Conservation (phyloP, 2,329 filamentous ascomycete species). For the Microsporum audouinii region DNA sequence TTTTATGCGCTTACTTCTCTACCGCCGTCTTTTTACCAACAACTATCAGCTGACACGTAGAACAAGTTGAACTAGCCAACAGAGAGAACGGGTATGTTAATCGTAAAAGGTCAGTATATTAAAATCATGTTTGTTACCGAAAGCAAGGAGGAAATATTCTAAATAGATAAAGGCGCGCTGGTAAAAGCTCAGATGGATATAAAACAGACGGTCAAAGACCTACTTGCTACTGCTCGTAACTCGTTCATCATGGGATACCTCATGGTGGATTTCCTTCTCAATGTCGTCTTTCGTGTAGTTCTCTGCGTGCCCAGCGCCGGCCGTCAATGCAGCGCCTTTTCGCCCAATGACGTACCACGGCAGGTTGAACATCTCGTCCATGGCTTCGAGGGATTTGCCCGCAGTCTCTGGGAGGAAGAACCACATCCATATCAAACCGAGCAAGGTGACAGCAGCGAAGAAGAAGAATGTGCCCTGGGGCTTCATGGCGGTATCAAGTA, state of each 20-base stretch:
- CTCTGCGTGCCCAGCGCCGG: conserved; percentile 4
- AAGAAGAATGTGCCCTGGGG: conserved; percentile 62
- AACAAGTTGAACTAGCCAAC: too few relatives aligned
- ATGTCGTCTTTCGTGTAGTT: neutral
- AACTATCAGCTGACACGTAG: too few relatives aligned
- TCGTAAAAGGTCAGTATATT: too few relatives aligned
- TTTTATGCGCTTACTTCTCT: too few relatives aligned
- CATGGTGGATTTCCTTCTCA: neutral
- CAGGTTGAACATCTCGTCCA: conserved; percentile 14
- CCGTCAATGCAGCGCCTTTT: conserved; percentile 13
- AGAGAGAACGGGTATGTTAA: too few relatives aligned
- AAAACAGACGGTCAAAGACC: neutral
- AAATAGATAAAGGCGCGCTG: too few relatives aligned
- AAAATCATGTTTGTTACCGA: too few relatives aligned
- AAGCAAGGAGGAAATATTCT: too few relatives aligned
- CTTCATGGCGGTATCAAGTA: conserved; percentile 40
- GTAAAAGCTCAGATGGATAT: neutral
- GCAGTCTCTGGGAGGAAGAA: conserved; percentile 60
- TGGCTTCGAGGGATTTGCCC: conserved; percentile 35
- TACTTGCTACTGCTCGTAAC: neutral
- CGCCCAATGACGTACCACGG: conserved; percentile 15
- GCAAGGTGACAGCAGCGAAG: conserved; percentile 55
- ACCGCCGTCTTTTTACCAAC: too few relatives aligned
- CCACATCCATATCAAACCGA: conserved; percentile 58
- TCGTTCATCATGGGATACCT: neutral